Percentiles rank a stretch among this genome's conserved stretches.
These are phyloP conservation scores for Solanum peruvianum DNA, from an alignment of 257 asterid species.

Conservation along the genomic window DNA sequence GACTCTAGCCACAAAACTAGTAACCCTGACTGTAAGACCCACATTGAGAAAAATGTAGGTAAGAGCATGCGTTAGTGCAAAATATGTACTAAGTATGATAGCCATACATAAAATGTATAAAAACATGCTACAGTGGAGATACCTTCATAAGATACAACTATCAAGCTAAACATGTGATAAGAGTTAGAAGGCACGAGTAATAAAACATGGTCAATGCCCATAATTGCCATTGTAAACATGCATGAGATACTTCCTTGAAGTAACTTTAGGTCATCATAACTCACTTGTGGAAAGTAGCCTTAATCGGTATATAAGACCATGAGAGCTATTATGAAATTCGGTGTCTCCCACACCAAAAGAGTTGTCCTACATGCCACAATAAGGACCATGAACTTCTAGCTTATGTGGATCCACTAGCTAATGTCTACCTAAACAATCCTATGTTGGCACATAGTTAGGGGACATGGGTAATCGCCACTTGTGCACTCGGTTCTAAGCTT, in stretches of 20 bases:
- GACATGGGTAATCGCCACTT: background rate
- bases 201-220: background rate
- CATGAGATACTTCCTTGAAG: background rate
- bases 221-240: background rate
- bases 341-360: background rate
- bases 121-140: background rate
- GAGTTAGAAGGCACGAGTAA: background rate
- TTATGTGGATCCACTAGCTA: background rate
- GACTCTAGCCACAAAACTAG: background rate
- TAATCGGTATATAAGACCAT: background rate
- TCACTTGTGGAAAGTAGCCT: background rate
- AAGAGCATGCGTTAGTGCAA: background rate
- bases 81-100: background rate
- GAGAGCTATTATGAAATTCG: background rate
- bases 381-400: background rate
- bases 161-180: background rate
- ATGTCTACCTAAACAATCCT: background rate
- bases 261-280: background rate
- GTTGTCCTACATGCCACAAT: background rate
- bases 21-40: background rate
- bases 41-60: background rate
- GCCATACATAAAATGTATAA: background rate
- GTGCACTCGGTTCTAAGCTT: background rate
- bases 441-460: background rate
- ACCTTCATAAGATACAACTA: background rate